Evolutionary conservation across 441 rosid genomes (phyloP).

Genomic region (Biscutella laevigata): DNA sequence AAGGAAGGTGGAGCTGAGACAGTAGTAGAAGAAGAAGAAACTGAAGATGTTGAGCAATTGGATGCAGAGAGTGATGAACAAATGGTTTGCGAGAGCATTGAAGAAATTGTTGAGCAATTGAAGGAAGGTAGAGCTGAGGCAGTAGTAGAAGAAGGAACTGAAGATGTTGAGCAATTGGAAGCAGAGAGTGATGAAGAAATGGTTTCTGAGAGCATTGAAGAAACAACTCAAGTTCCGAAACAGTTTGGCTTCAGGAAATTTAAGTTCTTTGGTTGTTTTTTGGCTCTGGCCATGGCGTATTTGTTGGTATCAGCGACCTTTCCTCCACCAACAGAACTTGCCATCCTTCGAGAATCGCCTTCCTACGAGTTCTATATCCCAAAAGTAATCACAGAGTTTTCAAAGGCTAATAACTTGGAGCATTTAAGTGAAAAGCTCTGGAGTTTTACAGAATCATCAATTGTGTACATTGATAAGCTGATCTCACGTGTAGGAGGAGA

Average conservation of each 20-base stretch:
- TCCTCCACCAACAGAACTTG: slow-evolving; percentile 24
- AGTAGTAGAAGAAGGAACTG: slow-evolving; percentile 17
- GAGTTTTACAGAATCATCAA: slow-evolving; percentile 32
- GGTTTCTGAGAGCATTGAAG: slow-evolving; percentile 27
- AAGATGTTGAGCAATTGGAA: slow-evolving; percentile 26
- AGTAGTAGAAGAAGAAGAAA: no score
- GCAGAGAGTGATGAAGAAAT: slow-evolving; percentile 12
- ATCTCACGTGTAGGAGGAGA: slow-evolving; percentile 22
- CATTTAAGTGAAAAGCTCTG: slow-evolving; percentile 30
- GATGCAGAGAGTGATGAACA: no score
- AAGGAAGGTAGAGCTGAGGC: not conserved
- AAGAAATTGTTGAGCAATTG: no score
- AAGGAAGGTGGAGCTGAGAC: no score
- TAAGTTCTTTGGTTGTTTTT: slow-evolving; percentile 39
- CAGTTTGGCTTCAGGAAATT: slow-evolving; percentile 28
- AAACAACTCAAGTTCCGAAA: slow-evolving; percentile 26
- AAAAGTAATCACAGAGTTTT: slow-evolving; percentile 29
- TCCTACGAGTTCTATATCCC: slow-evolving; percentile 35
- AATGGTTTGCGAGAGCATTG: no score
- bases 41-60: no score
- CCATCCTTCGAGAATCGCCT: no score
- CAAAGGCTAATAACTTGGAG: slow-evolving; percentile 28
- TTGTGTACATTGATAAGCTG: slow-evolving; percentile 30
- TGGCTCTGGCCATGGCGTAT: slow-evolving; percentile 29
- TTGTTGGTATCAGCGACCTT: slow-evolving; percentile 29